Conservation (phyloP, 768 basidiomycete genomes). For the Russula sp. region DNA sequence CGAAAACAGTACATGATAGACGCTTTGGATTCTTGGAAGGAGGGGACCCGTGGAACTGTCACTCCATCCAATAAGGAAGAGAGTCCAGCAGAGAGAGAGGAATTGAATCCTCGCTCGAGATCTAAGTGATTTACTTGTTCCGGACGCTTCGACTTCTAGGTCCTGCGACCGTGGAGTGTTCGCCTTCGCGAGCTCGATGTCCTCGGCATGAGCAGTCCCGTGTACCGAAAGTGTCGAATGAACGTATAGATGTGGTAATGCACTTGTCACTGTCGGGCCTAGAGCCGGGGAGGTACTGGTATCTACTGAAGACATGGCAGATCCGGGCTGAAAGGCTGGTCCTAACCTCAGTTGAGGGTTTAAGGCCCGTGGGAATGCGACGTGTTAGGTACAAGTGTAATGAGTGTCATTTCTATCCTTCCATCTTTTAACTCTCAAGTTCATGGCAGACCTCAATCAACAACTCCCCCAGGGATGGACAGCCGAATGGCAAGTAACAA, state of each 20-base stretch:
- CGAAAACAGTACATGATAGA: slow-evolving; percentile 38
- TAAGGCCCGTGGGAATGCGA: slow-evolving; percentile 10
- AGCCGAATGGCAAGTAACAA: slow-evolving; percentile 71
- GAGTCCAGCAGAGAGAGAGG: slow-evolving; percentile 45
- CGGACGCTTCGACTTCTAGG: background rate
- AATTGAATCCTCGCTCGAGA: slow-evolving; percentile 40
- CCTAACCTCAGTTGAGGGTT: slow-evolving; percentile 17
- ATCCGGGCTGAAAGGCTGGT: background rate
- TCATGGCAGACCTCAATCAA: slow-evolving; percentile 46
- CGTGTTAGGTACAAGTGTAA: slow-evolving; percentile 13
- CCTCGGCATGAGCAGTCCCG: background rate
- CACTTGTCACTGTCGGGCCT: background rate
- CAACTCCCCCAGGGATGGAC: slow-evolving; percentile 89
- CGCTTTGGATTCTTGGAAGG: slow-evolving; percentile 60
- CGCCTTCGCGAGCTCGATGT: slow-evolving; percentile 1
- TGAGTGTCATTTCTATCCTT: slow-evolving; percentile 3
- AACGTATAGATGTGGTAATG: background rate
- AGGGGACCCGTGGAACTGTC: slow-evolving; percentile 72
- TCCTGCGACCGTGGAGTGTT: background rate
- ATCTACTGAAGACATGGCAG: background rate
- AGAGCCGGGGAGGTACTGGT: background rate
- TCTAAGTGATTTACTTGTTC: background rate
- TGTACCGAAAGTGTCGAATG: background rate
- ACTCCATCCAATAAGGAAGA: slow-evolving; percentile 72
- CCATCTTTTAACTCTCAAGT: slow-evolving; percentile 11